phyloP scores from a whole-genome alignment of 306 rosid genomes.

The Castanospermum australe region DNA sequence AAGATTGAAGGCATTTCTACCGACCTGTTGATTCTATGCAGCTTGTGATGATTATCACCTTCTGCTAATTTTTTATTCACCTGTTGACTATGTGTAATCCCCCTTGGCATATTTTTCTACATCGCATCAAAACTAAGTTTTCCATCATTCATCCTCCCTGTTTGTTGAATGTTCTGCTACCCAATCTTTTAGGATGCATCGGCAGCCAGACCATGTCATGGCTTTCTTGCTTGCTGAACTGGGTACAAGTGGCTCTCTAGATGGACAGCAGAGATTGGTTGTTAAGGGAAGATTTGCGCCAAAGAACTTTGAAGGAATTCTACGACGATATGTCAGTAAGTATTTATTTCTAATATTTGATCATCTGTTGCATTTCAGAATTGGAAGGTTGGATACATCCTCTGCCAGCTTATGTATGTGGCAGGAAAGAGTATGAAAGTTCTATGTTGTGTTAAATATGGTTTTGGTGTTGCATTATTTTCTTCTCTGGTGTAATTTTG shows the following conservation, averaged over 20 bases:
- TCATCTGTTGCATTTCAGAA: not conserved
- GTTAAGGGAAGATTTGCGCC: conserved; percentile 99
- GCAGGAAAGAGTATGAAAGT: not conserved
- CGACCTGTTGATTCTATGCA: not conserved
- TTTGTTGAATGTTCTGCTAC: no score
- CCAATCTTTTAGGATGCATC: conserved; percentile 75
- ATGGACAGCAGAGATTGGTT: conserved; percentile 91
- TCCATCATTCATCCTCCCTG: no score
- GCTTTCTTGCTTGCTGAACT: conserved; percentile 90
- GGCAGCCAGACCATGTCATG: conserved; percentile 97
- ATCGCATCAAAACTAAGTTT: not conserved
- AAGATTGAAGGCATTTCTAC: not conserved
- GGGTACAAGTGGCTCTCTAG: conserved; percentile 98
- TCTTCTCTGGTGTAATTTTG: no score
- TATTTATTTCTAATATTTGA: not conserved
- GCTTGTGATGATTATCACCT: not conserved
- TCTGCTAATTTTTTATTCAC: not conserved
- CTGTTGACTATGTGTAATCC: not conserved
- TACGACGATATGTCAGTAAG: conserved; percentile 93
- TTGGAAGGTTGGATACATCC: not conserved
- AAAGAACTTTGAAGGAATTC: conserved; percentile 92
- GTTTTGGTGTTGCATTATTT: not conserved
- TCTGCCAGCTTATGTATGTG: not conserved
- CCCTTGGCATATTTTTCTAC: not conserved
- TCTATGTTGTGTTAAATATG: not conserved